Evolutionary conservation across 164 flowering plant species (phyloP).

Genomic region (Annona squamosa): DNA sequence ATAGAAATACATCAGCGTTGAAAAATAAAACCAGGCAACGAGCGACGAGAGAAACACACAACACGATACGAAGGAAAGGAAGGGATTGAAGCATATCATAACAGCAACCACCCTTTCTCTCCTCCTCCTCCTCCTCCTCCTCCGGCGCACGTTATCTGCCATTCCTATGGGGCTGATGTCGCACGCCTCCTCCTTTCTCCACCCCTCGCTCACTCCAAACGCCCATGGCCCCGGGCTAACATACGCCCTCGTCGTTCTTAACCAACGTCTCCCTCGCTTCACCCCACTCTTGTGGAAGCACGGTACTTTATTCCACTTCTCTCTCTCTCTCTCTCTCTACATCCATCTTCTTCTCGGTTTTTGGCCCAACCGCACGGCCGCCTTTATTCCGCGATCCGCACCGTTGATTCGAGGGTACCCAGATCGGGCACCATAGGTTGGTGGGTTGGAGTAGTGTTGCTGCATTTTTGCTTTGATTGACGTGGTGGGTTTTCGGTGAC

Average conservation of each 20-base stretch:
- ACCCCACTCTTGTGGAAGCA: conserved; percentile 82
- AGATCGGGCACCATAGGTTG: neutral
- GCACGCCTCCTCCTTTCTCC: conserved; percentile 70
- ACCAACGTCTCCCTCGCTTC: conserved; percentile 75
- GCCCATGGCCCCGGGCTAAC: conserved; percentile 18
- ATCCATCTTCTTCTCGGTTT: neutral
- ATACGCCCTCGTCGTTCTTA: conserved; percentile 81
- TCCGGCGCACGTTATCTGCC: conserved; percentile 8
- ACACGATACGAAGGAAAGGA: no score
- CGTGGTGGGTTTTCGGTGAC: conserved; percentile 10
- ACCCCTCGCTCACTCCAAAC: conserved; percentile 40
- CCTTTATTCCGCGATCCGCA: neutral
- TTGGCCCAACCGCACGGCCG: neutral
- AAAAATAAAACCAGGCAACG: no score
- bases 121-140: no score
- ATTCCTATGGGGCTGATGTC: conserved; percentile 44
- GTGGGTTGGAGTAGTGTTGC: neutral
- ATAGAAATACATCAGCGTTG: no score
- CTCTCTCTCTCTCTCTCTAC: conserved; percentile 1
- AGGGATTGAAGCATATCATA: no score
- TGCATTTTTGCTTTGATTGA: conserved; percentile 4
- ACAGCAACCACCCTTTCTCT: no score
- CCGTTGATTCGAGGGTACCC: neutral
- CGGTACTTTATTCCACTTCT: conserved; percentile 33
- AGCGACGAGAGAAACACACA: no score